phyloP scores from a whole-genome alignment of 768 basidiomycete genomes.

The Megacollybia marginata region DNA sequence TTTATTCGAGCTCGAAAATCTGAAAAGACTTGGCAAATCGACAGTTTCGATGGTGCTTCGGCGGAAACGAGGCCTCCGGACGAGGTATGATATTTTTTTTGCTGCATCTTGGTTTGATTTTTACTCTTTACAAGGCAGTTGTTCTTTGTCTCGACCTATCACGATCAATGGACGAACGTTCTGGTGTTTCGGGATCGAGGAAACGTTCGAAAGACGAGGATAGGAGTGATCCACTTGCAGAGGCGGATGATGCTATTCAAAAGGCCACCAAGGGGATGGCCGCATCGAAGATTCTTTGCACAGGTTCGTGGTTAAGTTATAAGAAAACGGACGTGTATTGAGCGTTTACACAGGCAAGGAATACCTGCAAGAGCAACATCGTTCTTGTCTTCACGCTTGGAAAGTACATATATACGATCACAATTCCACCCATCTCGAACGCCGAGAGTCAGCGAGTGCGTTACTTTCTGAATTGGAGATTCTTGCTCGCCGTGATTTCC shows the following conservation, averaged over 20 bases:
- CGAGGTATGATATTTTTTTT: conserved; percentile 12
- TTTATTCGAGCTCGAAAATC: conserved; percentile 11
- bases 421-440: background rate
- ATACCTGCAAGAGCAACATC: conserved; percentile 4
- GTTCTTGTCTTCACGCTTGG: conserved; percentile 9
- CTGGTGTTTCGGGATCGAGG: conserved; percentile 9
- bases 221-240: background rate
- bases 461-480: background rate
- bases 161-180: conserved; percentile 16
- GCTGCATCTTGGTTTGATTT: background rate
- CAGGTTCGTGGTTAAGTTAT: conserved; percentile 3
- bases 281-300: background rate
- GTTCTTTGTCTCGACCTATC: conserved; percentile 20
- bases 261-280: background rate
- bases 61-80: conserved; percentile 16
- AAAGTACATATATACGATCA: background rate
- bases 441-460: background rate
- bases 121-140: conserved; percentile 14
- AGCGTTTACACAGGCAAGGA: conserved; percentile 3
- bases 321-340: background rate
- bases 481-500: background rate
- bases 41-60: conserved; percentile 16
- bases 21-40: conserved; percentile 22
- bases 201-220: background rate
- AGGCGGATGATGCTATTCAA: background rate